Base-by-base conservation (phyloP, 768 basidiomycete genomes). In the Rhodosporidiobolus sp. region DNA sequence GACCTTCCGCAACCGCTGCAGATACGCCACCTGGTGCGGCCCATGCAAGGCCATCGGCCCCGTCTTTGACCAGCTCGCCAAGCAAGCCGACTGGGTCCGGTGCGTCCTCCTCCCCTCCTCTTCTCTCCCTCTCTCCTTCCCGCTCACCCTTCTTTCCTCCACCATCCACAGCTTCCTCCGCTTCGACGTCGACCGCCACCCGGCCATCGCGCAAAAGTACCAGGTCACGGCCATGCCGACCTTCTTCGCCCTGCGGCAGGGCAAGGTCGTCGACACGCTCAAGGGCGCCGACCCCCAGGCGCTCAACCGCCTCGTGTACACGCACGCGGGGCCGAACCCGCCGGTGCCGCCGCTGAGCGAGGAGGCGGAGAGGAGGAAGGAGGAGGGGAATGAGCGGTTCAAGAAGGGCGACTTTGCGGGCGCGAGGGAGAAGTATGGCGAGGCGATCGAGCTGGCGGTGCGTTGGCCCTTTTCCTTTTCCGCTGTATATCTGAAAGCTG, bases 271-370 rank as follows among this genome's bases (percentile, higher is more conserved):
- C 65, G 69, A 67, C 4, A 70, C 69, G 2, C 60, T 75, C 12
- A 75, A 75, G 50, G 74, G 74, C 20, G 74, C 74, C 26, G 74
- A 75, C 30, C 74, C 74, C 1, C 32, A n/a, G 1, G 74, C 59
- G 24, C 57, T 75, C 43, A 72, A 68, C 4, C 34, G 60, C 26
- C 59, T 75, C 20, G 70, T 69, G 3, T 30, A 32, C 22, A 38
- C 57, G 10, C 63, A 75, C n/a, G 74, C 74, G 6, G 74, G 74
- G 3, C 74, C 74, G n/a, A 75, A 75, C 67, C 74, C 74, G 3
- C 74, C 74, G 11, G 46, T 75, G n/a, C 59, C 70, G 10, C 70
- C 70, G 0, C 34, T 75, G 17, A 48, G 49, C 0, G 35, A 30
- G 2, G 64, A 63, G 46, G 74, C 70, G 3, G 70, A 75, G 19